Conservation (phyloP, 352 stramenopile genomes). For the Pythium dissimile region DNA sequence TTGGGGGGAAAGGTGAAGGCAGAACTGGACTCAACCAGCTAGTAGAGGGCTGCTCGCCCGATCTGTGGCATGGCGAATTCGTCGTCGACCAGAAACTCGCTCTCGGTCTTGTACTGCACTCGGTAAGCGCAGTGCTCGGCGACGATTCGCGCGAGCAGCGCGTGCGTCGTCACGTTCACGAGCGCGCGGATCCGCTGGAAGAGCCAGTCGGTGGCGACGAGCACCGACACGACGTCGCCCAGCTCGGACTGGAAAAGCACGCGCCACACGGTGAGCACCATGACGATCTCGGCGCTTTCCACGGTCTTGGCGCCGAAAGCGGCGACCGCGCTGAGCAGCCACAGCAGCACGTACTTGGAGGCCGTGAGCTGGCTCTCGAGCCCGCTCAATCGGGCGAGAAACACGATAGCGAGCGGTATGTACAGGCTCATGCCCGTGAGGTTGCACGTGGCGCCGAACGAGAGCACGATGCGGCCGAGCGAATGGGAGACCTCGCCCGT, state of each 20-base stretch:
- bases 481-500: slow-evolving; percentile 52
- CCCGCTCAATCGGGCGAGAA: slow-evolving; percentile 54
- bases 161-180: slow-evolving; percentile 74
- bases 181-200: slow-evolving; percentile 60
- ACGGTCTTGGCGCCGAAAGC: slow-evolving; percentile 62
- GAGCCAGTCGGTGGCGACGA: slow-evolving; percentile 71
- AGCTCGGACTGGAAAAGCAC: slow-evolving; percentile 52
- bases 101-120: not conserved
- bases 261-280: slow-evolving; percentile 72
- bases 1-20: not conserved
- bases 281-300: slow-evolving; percentile 65
- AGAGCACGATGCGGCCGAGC: slow-evolving; percentile 52
- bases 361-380: slow-evolving; percentile 44
- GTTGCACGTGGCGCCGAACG: slow-evolving; percentile 61
- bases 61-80: not conserved
- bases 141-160: slow-evolving; percentile 70
- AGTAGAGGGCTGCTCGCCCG: not conserved
- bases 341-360: slow-evolving; percentile 50
- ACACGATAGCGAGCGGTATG: slow-evolving; percentile 61
- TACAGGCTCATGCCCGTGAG: slow-evolving; percentile 65
- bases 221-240: slow-evolving; percentile 45
- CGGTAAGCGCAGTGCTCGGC: slow-evolving; percentile 53
- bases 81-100: slow-evolving; percentile 5
- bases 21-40: not conserved
- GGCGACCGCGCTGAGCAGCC: slow-evolving; percentile 48